These are phyloP conservation scores for Conidiobolus incongruus DNA, from an alignment of 371 early-diverging fungal genomes.

Conservation along the genomic window DNA sequence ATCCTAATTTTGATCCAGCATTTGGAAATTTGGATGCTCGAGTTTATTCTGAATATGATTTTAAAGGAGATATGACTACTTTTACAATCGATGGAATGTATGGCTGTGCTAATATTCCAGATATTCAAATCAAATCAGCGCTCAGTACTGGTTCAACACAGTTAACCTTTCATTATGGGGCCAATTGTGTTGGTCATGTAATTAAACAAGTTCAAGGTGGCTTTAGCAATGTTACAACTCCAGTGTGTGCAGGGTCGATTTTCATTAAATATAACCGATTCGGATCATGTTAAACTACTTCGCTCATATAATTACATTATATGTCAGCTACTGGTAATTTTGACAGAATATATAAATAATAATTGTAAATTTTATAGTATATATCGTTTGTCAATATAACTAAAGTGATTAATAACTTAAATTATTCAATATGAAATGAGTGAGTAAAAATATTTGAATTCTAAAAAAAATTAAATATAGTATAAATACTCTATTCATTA, in stretches of 20 bases:
- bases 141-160: neutral
- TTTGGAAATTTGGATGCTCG: too few relatives aligned
- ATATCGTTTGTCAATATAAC: too few relatives aligned
- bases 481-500: too few relatives aligned
- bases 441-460: too few relatives aligned
- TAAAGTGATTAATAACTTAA: too few relatives aligned
- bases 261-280: neutral
- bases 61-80: neutral
- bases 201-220: neutral
- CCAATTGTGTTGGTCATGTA: constrained; percentile 1
- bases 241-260: neutral
- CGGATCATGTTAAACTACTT: constrained; percentile 3
- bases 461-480: too few relatives aligned
- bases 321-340: too few relatives aligned
- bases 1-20: too few relatives aligned
- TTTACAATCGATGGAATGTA: neutral
- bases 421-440: too few relatives aligned
- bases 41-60: neutral
- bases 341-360: too few relatives aligned
- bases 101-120: neutral
- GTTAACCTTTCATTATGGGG: neutral
- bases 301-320: too few relatives aligned
- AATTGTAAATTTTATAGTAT: too few relatives aligned
- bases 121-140: neutral
- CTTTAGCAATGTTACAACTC: neutral